phyloP scores from a whole-genome alignment of 257 asterid genomes.

The Solanum arcanum region DNA sequence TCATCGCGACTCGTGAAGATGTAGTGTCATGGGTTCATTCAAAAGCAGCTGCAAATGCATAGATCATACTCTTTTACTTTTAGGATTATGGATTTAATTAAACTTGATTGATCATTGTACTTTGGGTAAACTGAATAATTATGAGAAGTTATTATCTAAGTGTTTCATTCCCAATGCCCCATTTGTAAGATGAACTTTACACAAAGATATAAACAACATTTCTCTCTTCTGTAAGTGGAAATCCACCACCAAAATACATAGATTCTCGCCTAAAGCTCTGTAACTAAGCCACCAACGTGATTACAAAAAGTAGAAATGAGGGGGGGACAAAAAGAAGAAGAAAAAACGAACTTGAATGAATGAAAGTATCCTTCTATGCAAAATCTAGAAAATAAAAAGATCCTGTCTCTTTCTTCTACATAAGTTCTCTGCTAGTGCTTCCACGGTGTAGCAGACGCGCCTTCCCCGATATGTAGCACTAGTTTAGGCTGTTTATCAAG shows the following conservation, averaged over 20 bases:
- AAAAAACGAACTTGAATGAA: slow-evolving; percentile 44
- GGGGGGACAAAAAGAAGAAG: not conserved
- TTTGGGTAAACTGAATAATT: not conserved
- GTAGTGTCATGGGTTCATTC: slow-evolving; percentile 61
- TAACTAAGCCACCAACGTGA: slow-evolving; percentile 15
- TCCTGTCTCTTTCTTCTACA: slow-evolving; percentile 45
- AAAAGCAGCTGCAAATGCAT: slow-evolving; percentile 22
- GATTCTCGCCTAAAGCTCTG: slow-evolving; percentile 29
- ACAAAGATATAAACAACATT: not conserved
- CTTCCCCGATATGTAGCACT: slow-evolving; percentile 4
- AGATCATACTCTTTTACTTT: not conserved
- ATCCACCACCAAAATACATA: slow-evolving; percentile 42
- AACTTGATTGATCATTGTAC: not conserved
- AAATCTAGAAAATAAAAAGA: slow-evolving; percentile 5
- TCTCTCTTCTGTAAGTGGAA: slow-evolving; percentile 16
- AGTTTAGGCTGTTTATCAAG: not conserved
- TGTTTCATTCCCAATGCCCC: not conserved
- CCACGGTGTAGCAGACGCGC: not conserved
- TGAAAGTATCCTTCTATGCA: slow-evolving; percentile 31
- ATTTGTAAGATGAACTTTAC: not conserved
- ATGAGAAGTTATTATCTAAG: not conserved
- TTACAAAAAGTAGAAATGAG: not conserved
- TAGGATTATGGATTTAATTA: not conserved
- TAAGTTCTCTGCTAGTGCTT: slow-evolving; percentile 26
- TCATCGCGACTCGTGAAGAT: slow-evolving; percentile 67